Evolutionary conservation across 2,329 filamentous ascomycete species (phyloP).

Genomic region (Nannizziopsis arthrosporioides): DNA sequence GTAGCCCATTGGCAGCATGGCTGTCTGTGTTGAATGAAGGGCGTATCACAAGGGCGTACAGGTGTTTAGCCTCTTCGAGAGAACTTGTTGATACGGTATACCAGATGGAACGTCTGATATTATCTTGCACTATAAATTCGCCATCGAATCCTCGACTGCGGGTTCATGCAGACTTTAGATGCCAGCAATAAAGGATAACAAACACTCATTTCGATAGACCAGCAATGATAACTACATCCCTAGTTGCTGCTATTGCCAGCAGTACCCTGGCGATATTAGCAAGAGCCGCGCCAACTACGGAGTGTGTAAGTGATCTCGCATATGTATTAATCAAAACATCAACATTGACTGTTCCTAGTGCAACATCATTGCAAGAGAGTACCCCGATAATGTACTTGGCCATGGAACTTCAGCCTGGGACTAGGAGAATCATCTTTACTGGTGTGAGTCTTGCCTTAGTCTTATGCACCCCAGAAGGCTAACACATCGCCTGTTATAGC

Average conservation of each 20-base stretch:
- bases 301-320: background rate
- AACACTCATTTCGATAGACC: too few species aligned
- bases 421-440: constrained; percentile 3
- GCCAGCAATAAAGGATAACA: too few species aligned
- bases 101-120: too few species aligned
- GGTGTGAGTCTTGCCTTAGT: constrained; percentile 1
- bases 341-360: background rate
- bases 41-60: too few species aligned
- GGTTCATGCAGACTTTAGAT: too few species aligned
- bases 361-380: background rate
- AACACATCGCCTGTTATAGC: constrained; percentile 1
- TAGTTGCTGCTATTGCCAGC: background rate
- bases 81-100: too few species aligned
- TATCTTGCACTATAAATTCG: too few species aligned
- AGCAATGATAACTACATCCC: background rate
- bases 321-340: background rate
- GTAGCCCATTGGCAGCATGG: too few species aligned
- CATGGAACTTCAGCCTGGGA: background rate
- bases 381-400: constrained; percentile 1
- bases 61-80: too few species aligned
- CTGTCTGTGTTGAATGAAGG: too few species aligned
- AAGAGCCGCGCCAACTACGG: background rate
- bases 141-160: too few species aligned
- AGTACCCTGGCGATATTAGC: background rate
- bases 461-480: background rate